phyloP scores from a whole-genome alignment of 2,329 filamentous ascomycete genomes.

The Trichophyton mentagrophytes region DNA sequence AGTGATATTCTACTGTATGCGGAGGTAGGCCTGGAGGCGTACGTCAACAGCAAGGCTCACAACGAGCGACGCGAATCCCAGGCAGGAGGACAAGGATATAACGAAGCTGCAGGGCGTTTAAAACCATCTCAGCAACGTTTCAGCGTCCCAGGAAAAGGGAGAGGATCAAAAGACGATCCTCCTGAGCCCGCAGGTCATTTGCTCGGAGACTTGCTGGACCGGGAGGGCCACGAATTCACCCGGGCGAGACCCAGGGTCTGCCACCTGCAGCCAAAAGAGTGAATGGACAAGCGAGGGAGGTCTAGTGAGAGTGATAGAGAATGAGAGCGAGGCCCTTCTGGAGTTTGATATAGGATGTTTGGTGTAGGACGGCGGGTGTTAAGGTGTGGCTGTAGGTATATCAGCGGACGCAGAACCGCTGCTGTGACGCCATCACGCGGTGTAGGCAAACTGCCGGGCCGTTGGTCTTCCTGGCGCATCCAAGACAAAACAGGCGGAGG shows the following conservation, averaged over 20 bases:
- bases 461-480: too few species aligned
- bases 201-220: not conserved
- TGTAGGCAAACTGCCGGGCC: not conserved
- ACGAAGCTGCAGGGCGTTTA: not conserved
- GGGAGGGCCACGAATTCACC: not conserved
- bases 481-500: not conserved
- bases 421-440: not conserved
- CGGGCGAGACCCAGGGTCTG: not conserved
- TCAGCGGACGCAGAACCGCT: not conserved
- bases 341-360: not conserved
- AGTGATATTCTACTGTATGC: not conserved
- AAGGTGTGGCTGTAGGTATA: not conserved
- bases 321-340: not conserved
- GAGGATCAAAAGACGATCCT: slow-evolving; percentile 1
- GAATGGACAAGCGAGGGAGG: too few species aligned
- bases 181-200: not conserved
- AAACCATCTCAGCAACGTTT: not conserved
- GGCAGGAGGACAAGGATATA: not conserved
- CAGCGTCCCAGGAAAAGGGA: not conserved
- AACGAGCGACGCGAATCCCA: not conserved
- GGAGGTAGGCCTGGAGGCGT: not conserved
- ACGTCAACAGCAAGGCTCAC: not conserved
- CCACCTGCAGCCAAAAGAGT: not conserved
- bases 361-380: not conserved
- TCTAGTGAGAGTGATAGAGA: not conserved